phyloP scores from a whole-genome alignment of 2,329 filamentous ascomycete species.

The Beauveria medogensis region DNA sequence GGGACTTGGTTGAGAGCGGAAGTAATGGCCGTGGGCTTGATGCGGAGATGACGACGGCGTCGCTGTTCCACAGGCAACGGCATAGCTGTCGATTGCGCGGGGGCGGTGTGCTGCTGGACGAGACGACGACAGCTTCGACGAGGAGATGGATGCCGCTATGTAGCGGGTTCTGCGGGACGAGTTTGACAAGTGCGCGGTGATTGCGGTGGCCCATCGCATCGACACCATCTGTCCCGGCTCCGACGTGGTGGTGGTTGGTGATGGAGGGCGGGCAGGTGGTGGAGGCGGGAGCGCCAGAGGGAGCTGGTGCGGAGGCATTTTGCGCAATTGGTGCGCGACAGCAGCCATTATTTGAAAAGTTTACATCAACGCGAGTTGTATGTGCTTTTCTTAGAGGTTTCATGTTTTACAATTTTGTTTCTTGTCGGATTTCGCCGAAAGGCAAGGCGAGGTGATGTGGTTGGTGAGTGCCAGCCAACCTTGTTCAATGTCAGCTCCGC shows the following conservation, averaged over 20 bases:
- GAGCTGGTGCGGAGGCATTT: constrained; percentile 4
- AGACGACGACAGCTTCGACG: constrained; percentile 7
- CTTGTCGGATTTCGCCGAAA: not conserved
- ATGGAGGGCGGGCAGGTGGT: constrained; percentile 4
- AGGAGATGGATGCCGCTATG: not conserved
- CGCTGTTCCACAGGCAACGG: constrained; percentile 34
- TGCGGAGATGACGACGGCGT: constrained; percentile 21
- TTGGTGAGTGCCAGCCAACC: not conserved
- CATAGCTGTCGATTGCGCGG: constrained; percentile 34
- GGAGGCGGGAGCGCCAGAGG: constrained; percentile 2
- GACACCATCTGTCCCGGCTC: constrained; percentile 10
- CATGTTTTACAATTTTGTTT: not conserved
- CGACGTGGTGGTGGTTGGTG: constrained; percentile 4
- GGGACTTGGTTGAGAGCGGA: constrained; percentile 28
- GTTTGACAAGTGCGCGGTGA: constrained; percentile 1
- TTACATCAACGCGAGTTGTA: not conserved
- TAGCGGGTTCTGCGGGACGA: not conserved
- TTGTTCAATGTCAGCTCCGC: not conserved
- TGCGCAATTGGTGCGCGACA: not conserved
- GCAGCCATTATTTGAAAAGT: not conserved
- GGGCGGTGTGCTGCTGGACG: constrained; percentile 29
- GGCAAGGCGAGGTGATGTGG: too few species aligned
- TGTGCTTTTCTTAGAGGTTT: not conserved
- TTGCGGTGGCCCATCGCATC: constrained; percentile 9
- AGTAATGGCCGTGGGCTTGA: constrained; percentile 27